Conservation (phyloP, 1,284 basidiomycete genomes). For the Ceratobasidium sp. region DNA sequence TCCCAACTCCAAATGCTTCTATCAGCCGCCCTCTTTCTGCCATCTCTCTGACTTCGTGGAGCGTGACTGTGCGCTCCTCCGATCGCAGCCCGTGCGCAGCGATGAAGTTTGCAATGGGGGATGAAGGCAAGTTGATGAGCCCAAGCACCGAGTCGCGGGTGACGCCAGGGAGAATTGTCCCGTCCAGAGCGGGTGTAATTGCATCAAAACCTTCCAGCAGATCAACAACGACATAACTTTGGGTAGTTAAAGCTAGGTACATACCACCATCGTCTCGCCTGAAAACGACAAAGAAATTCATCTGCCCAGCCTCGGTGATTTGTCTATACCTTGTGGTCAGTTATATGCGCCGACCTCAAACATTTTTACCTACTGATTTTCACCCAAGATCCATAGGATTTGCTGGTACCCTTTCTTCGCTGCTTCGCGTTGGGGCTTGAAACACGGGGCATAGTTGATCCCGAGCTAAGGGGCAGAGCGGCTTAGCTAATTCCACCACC, state of each 20-base stretch:
- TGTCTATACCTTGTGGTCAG: slow-evolving; percentile 45
- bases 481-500: background rate
- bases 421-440: slow-evolving; percentile 72
- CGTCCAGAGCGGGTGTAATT: slow-evolving; percentile 79
- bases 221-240: background rate
- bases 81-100: slow-evolving; percentile 59
- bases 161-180: slow-evolving; percentile 76
- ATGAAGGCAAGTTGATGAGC: slow-evolving; percentile 55
- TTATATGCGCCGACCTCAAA: background rate
- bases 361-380: slow-evolving; percentile 39
- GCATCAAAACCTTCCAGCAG: slow-evolving; percentile 65
- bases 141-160: slow-evolving; percentile 78
- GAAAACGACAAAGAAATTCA: slow-evolving; percentile 75
- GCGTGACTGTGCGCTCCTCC: slow-evolving; percentile 69
- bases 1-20: slow-evolving; percentile 73
- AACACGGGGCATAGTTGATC: slow-evolving; percentile 75
- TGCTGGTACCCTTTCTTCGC: slow-evolving; percentile 76
- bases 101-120: slow-evolving; percentile 26
- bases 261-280: slow-evolving; percentile 62
- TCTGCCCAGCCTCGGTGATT: slow-evolving; percentile 69
- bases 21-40: slow-evolving; percentile 63
- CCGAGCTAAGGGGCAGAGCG: slow-evolving; percentile 64
- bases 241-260: slow-evolving; percentile 45
- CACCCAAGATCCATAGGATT: slow-evolving; percentile 63
- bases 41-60: slow-evolving; percentile 68